Evolutionary conservation across 192 early-diverging fungal genomes (phyloP).

Genomic region (Helicostylum pulchrum): DNA sequence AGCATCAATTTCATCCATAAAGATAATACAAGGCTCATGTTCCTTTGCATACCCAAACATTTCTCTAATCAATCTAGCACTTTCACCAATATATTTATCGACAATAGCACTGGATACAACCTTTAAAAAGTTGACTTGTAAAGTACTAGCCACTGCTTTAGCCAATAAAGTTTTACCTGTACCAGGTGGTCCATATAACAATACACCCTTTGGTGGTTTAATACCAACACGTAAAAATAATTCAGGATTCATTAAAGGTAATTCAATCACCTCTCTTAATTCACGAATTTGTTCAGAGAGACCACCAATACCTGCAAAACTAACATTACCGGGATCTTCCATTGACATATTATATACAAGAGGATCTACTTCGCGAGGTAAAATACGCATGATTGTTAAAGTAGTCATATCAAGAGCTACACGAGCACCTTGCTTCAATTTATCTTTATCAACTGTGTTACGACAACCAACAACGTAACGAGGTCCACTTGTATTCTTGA

Average conservation of each 20-base stretch:
- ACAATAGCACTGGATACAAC: slow-evolving; percentile 98
- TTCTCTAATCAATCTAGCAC: slow-evolving; percentile 93
- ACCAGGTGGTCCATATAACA: slow-evolving; percentile 95
- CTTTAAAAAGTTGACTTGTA: slow-evolving; percentile 98
- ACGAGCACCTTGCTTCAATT: slow-evolving; percentile 93
- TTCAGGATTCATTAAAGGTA: slow-evolving; percentile 98
- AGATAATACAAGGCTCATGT: slow-evolving; percentile 99
- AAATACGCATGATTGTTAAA: slow-evolving; percentile 98
- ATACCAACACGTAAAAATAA: slow-evolving; percentile 96
- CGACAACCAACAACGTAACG: slow-evolving; percentile 98
- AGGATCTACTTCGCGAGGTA: slow-evolving; percentile 98
- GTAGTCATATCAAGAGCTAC: slow-evolving; percentile 99
- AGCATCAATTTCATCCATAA: slow-evolving; percentile 99
- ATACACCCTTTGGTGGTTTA: slow-evolving; percentile 97
- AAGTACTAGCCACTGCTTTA: slow-evolving; percentile 92
- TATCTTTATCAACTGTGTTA: slow-evolving; percentile 90
- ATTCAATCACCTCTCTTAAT: slow-evolving; percentile 96
- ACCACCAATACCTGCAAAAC: slow-evolving; percentile 98
- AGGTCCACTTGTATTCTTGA: slow-evolving; percentile 94
- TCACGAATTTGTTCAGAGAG: slow-evolving; percentile 96
- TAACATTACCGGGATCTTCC: slow-evolving; percentile 92
- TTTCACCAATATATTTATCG: slow-evolving; percentile 99
- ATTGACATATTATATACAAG: slow-evolving; percentile 99
- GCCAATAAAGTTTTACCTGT: slow-evolving; percentile 98
- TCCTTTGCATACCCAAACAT: slow-evolving; percentile 99